Base-by-base conservation (phyloP, 2,329 filamentous ascomycete species). In the Alternaria brassicae region DNA sequence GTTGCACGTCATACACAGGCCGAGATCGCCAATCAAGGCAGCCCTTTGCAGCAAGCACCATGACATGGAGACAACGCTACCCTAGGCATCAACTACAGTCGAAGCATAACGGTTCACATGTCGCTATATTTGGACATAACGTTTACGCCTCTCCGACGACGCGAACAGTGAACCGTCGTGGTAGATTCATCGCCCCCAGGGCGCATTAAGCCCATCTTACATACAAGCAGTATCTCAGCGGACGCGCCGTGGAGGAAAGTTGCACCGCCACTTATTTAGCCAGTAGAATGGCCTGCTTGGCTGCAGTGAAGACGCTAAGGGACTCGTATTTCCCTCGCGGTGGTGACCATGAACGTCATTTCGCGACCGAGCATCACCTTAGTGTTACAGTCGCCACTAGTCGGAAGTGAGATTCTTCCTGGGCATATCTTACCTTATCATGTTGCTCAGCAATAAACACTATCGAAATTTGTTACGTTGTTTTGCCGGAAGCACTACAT, bases 21-120 rank as follows among this genome's bases (percentile, higher is more conserved):
- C 53, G 53, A 56, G 53, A 56, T 51, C 45, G 25, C 45, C 53
- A 34, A 23, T 32, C 53, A 45, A 56, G 42, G 2, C 12, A 23
- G 25, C 53, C 17, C 10, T 23, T 51, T 42, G n/a, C 53, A 40
- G 48, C 36, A 52, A 41, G 34, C 36, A n/a, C 12, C 23, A 23
- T 41, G 17, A 27, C 28, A 25, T 25, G 6, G 6, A 10, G 48
- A 27, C 32, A 27, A 13, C 32, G 48, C 21, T 51, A 19, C n/a
- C 13, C 28, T 13, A 12, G 28, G 12, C n/a, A 17, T 32, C 28
- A 37, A 51, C 21, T 17, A 12, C 25, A 40, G 19, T 10, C 23
- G 21, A 21, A 39, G 13, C 6, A 30, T 17, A 36, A 52, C 49
- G 49, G 32, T 19, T 36, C 34, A 52, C 12, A 21, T 8, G 1